Conservation (phyloP, 257 asterid species). For the Solanum sparsipilum region DNA sequence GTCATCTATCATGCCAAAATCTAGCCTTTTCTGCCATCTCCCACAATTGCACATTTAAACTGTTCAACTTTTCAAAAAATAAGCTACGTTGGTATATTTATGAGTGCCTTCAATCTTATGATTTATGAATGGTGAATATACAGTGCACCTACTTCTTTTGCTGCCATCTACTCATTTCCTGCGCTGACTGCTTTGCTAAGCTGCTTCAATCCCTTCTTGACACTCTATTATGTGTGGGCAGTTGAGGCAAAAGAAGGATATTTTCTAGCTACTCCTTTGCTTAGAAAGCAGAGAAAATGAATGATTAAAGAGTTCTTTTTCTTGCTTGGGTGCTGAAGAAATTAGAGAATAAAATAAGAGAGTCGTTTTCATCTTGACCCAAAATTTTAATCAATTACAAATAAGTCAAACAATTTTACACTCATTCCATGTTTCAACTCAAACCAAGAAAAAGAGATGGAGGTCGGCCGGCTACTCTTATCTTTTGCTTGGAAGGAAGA, state of each 20-base stretch:
- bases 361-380: not conserved
- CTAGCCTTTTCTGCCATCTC: not conserved
- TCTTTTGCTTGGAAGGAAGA: not conserved
- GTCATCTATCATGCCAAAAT: not conserved
- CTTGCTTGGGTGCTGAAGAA: not conserved
- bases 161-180: not conserved
- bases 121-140: not conserved
- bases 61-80: not conserved
- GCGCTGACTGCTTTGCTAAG: not conserved
- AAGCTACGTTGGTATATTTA: not conserved
- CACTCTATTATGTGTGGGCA: not conserved
- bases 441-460: not conserved
- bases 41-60: not conserved
- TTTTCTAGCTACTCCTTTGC: not conserved
- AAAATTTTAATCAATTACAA: not conserved
- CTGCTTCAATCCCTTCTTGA: not conserved
- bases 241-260: not conserved
- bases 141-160: not conserved
- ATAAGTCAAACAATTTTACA: not conserved
- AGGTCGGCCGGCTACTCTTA: not conserved
- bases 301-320: not conserved
- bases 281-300: not conserved
- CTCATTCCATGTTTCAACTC: not conserved
- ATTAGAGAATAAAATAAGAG: not conserved
- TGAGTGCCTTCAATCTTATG: not conserved